Percentiles rank a stretch among this genome's conserved stretches.
phyloP scores from a whole-genome alignment of 2,329 filamentous ascomycete species.

The Tolypocladium amazonense region DNA sequence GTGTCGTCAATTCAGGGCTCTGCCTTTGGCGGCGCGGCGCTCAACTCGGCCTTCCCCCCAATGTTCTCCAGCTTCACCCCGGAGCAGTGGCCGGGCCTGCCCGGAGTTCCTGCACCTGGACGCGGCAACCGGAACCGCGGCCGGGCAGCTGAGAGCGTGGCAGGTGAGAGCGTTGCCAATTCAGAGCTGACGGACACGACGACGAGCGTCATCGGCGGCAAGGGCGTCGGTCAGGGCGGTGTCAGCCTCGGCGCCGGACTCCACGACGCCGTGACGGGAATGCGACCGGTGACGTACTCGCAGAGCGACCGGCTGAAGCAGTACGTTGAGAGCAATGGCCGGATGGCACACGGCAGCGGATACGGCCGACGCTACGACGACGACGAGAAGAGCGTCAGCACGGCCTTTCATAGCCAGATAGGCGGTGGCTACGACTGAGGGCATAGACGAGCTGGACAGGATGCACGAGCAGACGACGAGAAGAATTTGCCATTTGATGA shows the following conservation, averaged over 20 bases:
- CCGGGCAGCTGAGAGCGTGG: conserved; percentile 64
- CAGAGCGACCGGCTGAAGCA: conserved; percentile 74
- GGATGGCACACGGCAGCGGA: conserved; percentile 54
- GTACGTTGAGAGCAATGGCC: conserved; percentile 79
- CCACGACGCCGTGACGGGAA: conserved; percentile 59
- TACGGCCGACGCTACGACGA: conserved; percentile 72
- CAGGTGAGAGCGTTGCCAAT: conserved; percentile 85
- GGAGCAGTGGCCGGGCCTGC: conserved; percentile 79
- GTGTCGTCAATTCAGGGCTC: conserved; percentile 94
- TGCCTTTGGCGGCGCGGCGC: conserved; percentile 73
- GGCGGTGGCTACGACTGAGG: conserved; percentile 50
- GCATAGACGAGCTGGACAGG: conserved; percentile 10
- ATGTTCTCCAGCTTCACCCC: conserved; percentile 91
- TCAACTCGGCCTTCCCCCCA: conserved; percentile 66
- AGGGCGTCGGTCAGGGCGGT: conserved; percentile 70
- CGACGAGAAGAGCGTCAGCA: conserved; percentile 91
- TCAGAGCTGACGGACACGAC: conserved; percentile 83
- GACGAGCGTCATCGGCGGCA: conserved; percentile 64
- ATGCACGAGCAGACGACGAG: conserved; percentile 16
- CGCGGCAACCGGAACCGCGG: conserved; percentile 59
- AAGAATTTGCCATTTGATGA: conserved; percentile 11
- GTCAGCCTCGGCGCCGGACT: conserved; percentile 78
- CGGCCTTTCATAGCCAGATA: conserved; percentile 92
- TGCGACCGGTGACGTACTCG: conserved; percentile 47
- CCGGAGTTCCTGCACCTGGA: conserved; percentile 47